Evolutionary conservation across 768 basidiomycete species (phyloP), one percentile per base, ranked within the genome.

Genomic region (Crucibulum laeve): DNA sequence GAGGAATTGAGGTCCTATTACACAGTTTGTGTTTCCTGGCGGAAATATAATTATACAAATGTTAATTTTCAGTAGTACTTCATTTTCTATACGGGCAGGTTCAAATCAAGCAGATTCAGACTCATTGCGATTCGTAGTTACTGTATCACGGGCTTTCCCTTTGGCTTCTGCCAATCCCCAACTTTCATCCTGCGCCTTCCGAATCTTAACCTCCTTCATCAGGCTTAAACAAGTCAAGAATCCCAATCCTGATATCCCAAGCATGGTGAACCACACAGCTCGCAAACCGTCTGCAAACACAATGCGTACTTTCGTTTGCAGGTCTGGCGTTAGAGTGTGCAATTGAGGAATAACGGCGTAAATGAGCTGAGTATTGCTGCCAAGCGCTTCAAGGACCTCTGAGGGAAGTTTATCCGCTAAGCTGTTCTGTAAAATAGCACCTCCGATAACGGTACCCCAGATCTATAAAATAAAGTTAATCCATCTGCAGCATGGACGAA

Each of bases 401-500:
- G 46, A 28, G 0, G 80, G 76, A 0, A 83, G 67, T 0, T 49
- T 53, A 25, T 53, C 60, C 6, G 54, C 52, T 13, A 82, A 67
- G 40, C 70, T 47, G 56, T 79, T 82, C 49, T 77, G 73, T 5
- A 82, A 62, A 35, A 81, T 64, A 0, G 72, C 66, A 11, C 64
- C 64, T 2, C 74, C 71, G 45, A 82, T 67, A 0, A 71, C 64
- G 48, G 80, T 59, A 0, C 80, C 80, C 70, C 76, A 76, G 4
- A 37, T 21, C 35, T 37, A 21, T 10, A 21, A 21, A 10, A 21
- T 10, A 18, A 13, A 3, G 35, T 37, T 19, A 37, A 21, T 11
- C 3, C 19, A 14, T 11, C 10, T 37, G n/a, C n/a, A 37, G 35
- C 14, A 37, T 14, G 14, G 19, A 37, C 28, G 35, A 21, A 37